phyloP scores from a whole-genome alignment of 257 asterid genomes.

The Nicotiana benthamiana region DNA sequence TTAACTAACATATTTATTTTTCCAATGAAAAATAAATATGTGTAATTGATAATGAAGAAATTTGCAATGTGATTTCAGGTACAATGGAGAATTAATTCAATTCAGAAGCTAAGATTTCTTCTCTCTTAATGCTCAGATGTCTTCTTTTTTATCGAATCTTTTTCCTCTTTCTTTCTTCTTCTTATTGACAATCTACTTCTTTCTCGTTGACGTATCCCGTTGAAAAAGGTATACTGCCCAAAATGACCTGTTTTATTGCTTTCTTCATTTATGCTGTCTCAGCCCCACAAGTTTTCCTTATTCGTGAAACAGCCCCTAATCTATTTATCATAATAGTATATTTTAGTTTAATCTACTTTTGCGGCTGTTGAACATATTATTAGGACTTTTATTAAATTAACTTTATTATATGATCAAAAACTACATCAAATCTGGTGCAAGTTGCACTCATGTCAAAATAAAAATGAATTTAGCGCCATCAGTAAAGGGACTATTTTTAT shows the following conservation, averaged over 20 bases:
- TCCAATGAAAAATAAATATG: neutral
- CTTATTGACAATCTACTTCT: neutral
- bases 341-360: neutral
- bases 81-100: constrained; percentile 16
- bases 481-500: too few species aligned
- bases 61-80: constrained; percentile 30
- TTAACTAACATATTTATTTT: neutral
- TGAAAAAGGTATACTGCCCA: constrained; percentile 6
- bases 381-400: neutral
- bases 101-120: constrained; percentile 3
- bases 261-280: constrained; percentile 2
- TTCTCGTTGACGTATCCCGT: constrained; percentile 20
- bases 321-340: neutral
- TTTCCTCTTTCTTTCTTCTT: constrained; percentile 6
- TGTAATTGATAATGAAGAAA: constrained; percentile 22
- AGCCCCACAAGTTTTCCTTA: neutral
- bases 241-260: constrained; percentile 6
- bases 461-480: neutral
- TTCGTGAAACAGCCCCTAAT: neutral
- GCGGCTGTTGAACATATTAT: neutral
- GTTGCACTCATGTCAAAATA: neutral
- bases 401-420: neutral
- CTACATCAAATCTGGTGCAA: neutral
- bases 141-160: constrained; percentile 1
- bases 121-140: neutral